Percentiles rank a stretch among this genome's conserved stretches.
Conservation (phyloP, 805 yeast species). For the Clavispora phyllophila region DNA sequence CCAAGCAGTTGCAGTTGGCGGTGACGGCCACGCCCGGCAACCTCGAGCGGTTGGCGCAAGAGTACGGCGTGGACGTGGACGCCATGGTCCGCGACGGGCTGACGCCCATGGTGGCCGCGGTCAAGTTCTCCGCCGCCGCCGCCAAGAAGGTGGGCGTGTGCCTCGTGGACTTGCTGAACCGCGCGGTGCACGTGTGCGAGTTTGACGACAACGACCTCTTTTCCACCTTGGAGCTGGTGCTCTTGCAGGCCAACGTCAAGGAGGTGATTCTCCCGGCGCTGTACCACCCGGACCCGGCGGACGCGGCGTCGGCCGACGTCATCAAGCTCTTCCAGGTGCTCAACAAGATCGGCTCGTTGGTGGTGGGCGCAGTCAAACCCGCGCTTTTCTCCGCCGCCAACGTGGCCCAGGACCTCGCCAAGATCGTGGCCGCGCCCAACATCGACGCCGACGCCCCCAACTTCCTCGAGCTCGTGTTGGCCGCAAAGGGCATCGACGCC, state of each 20-base stretch:
- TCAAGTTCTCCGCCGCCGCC: slow-evolving; percentile 30
- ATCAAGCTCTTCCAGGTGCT: slow-evolving; percentile 65
- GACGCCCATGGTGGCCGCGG: slow-evolving; percentile 36
- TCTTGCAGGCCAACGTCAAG: slow-evolving; percentile 85
- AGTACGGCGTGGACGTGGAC: slow-evolving; percentile 45
- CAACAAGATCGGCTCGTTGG: slow-evolving; percentile 68
- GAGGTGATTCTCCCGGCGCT: slow-evolving; percentile 65
- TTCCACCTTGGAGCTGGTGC: slow-evolving; percentile 77
- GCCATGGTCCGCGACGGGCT: slow-evolving; percentile 52
- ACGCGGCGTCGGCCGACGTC: slow-evolving; percentile 45
- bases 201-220: slow-evolving; percentile 83
- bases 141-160: slow-evolving; percentile 66
- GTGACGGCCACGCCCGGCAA: slow-evolving; percentile 87
- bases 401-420: slow-evolving; percentile 71
- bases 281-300: slow-evolving; percentile 30
- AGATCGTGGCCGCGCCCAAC: slow-evolving; percentile 45
- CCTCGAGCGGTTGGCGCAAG: slow-evolving; percentile 45
- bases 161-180: slow-evolving; percentile 67
- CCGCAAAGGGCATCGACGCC: slow-evolving; percentile 47
- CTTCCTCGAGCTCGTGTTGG: slow-evolving; percentile 40
- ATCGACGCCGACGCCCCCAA: slow-evolving; percentile 24
- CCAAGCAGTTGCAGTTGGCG: slow-evolving; percentile 53
- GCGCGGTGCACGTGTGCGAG: slow-evolving; percentile 66
- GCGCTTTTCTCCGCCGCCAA: slow-evolving; percentile 60
- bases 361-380: slow-evolving; percentile 55